Conservation (phyloP, 768 basidiomycete genomes). For the Agrocybe chaxingu region DNA sequence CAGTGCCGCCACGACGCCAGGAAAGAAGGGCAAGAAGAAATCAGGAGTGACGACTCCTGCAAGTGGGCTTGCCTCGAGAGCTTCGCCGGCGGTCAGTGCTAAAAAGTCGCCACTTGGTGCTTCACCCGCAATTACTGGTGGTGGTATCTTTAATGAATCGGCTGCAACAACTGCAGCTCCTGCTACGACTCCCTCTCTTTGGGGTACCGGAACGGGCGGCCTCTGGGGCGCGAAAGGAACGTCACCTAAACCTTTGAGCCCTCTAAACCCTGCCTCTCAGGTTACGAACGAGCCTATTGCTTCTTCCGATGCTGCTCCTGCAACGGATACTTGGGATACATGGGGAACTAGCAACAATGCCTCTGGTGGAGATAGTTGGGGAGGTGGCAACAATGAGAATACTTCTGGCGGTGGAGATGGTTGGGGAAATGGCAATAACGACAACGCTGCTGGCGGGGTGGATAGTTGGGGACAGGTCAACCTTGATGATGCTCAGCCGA, state of each 20-base stretch:
- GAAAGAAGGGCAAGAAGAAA: too few relatives aligned
- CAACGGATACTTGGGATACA: too few relatives aligned
- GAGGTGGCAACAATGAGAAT: neutral
- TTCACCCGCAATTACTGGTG: neutral
- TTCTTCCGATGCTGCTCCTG: neutral
- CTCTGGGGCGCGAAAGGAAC: slow-evolving; percentile 21
- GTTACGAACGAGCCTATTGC: slow-evolving; percentile 11
- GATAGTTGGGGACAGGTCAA: neutral
- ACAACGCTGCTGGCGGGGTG: too few relatives aligned
- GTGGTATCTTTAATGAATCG: slow-evolving; percentile 7
- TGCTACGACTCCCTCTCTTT: slow-evolving; percentile 5
- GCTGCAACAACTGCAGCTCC: slow-evolving; percentile 2
- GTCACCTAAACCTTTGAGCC: slow-evolving; percentile 27
- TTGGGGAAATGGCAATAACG: too few relatives aligned
- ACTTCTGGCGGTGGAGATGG: neutral
- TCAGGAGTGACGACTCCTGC: neutral
- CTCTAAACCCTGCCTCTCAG: slow-evolving; percentile 31
- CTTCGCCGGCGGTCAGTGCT: slow-evolving; percentile 17
- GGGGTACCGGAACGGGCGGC: slow-evolving; percentile 10
- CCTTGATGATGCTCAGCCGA: slow-evolving; percentile 7
- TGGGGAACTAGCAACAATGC: slow-evolving; percentile 6
- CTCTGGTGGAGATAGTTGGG: slow-evolving; percentile 5
- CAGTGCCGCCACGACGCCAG: neutral
- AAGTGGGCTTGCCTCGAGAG: slow-evolving; percentile 15
- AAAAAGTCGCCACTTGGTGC: slow-evolving; percentile 15